phyloP scores from a whole-genome alignment of 163 green algal species.

The Scenedesmus sp. region DNA sequence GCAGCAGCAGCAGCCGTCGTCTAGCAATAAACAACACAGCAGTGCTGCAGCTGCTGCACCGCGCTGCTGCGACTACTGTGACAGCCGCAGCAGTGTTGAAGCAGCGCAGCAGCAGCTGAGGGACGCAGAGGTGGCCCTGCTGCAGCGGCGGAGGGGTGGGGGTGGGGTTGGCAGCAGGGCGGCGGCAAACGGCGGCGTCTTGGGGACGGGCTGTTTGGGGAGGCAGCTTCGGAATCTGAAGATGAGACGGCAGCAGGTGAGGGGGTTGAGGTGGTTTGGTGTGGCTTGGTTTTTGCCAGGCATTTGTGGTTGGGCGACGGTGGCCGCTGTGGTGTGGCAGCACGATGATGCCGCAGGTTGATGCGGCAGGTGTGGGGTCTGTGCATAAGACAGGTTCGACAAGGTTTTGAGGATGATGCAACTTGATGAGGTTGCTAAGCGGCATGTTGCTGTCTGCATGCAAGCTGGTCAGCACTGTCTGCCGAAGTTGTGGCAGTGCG shows the following conservation, averaged over 20 bases:
- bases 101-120: conserved; percentile 25
- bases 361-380: no score
- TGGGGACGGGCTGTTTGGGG: background rate
- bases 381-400: no score
- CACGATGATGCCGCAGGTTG: no score
- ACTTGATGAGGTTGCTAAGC: no score
- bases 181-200: background rate
- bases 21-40: background rate
- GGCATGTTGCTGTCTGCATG: no score
- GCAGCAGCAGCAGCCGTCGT: background rate
- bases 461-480: no score
- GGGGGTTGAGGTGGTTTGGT: no score
- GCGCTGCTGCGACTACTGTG: conserved; percentile 64
- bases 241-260: conserved; percentile 20
- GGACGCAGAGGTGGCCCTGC: background rate
- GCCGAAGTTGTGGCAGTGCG: no score
- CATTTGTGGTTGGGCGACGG: no score
- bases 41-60: background rate
- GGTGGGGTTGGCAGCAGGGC: background rate
- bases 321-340: background rate
- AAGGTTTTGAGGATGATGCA: no score
- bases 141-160: background rate
- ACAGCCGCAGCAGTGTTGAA: background rate
- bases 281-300: no score
- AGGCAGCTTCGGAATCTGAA: background rate